Evolutionary conservation across 257 asterid genomes (phyloP).

Genomic region (Lantana camara): DNA sequence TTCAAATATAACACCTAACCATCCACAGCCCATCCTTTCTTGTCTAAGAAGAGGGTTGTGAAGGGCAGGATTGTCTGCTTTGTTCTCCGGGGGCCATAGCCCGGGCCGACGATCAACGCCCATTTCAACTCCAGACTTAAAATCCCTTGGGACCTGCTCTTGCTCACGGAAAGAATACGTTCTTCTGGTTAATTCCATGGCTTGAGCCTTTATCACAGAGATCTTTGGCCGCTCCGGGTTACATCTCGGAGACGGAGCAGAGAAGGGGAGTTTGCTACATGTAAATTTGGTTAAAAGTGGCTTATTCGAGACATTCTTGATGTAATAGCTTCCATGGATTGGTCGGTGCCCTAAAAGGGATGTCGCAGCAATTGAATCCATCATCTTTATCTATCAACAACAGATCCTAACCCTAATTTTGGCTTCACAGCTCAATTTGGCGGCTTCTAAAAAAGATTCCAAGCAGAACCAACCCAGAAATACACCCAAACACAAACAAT

Average conservation of each 20-base stretch:
- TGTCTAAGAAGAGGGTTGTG: conserved; percentile 89
- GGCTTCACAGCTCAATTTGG: conserved; percentile 22
- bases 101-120: conserved; percentile 59
- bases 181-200: conserved; percentile 72
- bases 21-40: conserved; percentile 93
- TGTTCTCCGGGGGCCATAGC: conserved; percentile 84
- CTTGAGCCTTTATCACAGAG: conserved; percentile 58
- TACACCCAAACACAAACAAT: conserved; percentile 17
- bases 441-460: conserved; percentile 5
- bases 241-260: conserved; percentile 25
- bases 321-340: conserved; percentile 39
- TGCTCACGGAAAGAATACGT: conserved; percentile 55
- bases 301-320: conserved; percentile 44
- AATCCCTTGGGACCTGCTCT: conserved; percentile 55
- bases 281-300: conserved; percentile 34
- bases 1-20: conserved; percentile 94
- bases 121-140: conserved; percentile 47
- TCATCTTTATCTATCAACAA: conserved; percentile 48
- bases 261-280: conserved; percentile 34
- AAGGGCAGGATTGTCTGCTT: conserved; percentile 79
- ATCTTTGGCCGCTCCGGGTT: conserved; percentile 16
- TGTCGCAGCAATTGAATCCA: conserved; percentile 72
- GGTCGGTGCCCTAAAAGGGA: conserved; percentile 69
- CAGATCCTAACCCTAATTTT: conserved; percentile 26
- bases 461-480: conserved; percentile 26